A percentile compares a stretch with the other conserved stretches of the same genome.
These are phyloP conservation scores for Boeremia lycopersici DNA, from an alignment of 2,329 filamentous ascomycete genomes.

Conservation along the genomic window DNA sequence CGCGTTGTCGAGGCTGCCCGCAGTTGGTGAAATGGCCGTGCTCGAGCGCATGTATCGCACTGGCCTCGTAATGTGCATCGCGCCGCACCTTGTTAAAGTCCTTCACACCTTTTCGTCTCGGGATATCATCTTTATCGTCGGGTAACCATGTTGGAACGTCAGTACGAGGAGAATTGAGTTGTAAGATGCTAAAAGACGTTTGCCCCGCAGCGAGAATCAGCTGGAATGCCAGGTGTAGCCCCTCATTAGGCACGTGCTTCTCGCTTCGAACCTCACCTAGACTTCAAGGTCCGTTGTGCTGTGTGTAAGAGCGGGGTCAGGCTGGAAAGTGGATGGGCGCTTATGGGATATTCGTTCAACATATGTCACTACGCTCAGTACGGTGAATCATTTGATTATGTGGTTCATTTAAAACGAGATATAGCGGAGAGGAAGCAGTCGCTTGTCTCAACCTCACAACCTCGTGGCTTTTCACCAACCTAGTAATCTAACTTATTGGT, in stretches of 20 bases:
- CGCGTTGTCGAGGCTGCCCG: background rate
- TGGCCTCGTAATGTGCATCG: background rate
- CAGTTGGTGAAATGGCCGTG: background rate
- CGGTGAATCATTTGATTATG: background rate
- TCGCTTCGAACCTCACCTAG: background rate
- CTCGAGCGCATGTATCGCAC: background rate
- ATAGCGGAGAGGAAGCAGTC: background rate
- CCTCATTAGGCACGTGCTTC: constrained; percentile 11
- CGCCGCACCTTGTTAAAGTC: background rate
- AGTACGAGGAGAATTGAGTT: too few species aligned
- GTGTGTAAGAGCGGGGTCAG: too few species aligned
- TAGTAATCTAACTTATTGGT: constrained; percentile 3
- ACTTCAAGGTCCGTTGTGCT: too few species aligned
- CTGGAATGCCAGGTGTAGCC: too few species aligned
- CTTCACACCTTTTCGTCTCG: background rate
- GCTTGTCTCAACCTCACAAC: background rate
- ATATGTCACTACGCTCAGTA: too few species aligned
- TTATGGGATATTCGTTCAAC: too few species aligned
- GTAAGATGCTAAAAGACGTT: background rate
- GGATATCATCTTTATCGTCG: background rate
- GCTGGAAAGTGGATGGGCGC: too few species aligned
- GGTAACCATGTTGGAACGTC: too few species aligned
- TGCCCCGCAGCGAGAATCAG: constrained; percentile 1
- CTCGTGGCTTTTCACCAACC: background rate
- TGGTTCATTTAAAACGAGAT: constrained; percentile 1